Evolutionary conservation across 371 early-diverging fungal species (phyloP), one percentile per base, ranked within the genome.

Genomic region (Umbelopsis sp.): DNA sequence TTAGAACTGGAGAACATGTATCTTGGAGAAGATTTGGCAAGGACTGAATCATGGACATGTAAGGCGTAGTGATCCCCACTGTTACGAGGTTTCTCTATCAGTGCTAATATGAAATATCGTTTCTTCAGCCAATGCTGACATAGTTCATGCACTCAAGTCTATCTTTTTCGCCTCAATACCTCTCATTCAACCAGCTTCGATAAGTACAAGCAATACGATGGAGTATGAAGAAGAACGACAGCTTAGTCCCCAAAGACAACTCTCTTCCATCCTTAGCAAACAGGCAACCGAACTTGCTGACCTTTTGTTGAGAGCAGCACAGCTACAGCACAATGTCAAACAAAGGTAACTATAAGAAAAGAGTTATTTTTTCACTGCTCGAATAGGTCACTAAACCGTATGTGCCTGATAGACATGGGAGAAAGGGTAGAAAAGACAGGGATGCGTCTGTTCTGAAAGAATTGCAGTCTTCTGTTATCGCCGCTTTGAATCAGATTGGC

Each of bases 191-290:
- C 48, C 57, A 3, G 14, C 35, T 18, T 1, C 35, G 16, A 24
- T 18, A 3, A 3, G 16, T 12, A 11, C 57, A 29, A 57, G 32
- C 32, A 29, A 32, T 16, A 6, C 35, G 0, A 18, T 35, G 57
- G 57, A 57, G 12, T 57, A 57, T 18, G 57, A 57, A 57, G 57
- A 57, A 35, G 57, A 57, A 29, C 32, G 29, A 16, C 35, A 35
- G 7, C 29, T 32, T 11, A 57, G 57, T 18, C 35, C 57, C 8
- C 57, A 57, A 32, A 29, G 35, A 11, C 35, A 57, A 35, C 6
- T 57, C 8, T 57, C 57, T 12, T 57, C 57, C 35, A 35, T 29
- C 16, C 35, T 57, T 14, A 57, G 57, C 35, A 57, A 29, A 14
- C 57, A 57, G 29, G 35, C 57, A 16, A 29, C 35, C 7, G 57